Base-by-base conservation (phyloP, 2,329 filamentous ascomycete genomes). In the Colletotrichum sp. region DNA sequence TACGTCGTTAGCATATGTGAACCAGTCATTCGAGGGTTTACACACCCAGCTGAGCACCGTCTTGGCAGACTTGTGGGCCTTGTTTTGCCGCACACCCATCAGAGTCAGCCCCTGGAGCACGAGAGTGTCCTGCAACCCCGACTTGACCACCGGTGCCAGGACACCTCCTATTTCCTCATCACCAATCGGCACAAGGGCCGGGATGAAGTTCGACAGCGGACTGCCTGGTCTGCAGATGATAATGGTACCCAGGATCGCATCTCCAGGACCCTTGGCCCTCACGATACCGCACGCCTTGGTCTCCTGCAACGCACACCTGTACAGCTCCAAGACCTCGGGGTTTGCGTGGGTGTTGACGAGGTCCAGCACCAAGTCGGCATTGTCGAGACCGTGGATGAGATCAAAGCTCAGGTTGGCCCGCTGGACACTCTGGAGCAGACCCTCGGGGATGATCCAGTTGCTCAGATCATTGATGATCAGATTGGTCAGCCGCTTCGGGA, bases 1-100 rank as follows among this genome's bases (percentile, higher is more conserved):
- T 65, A 69, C 43, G 6, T 6, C n/a, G 66, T 83, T 75, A 83
- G 76, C 52, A 43, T 24, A 4, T 3, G 15, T 26, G 21, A 4
- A 1, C 8, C 3, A 16, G 18, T 21, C 15, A 16, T 1, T 12
- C 8, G 34, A 52, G 8, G 36, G 10, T 9, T 10, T 15, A 88
- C 93, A 88, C 86, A 97, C 95, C 91, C 94, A 96, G 83, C 95
- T 95, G 74, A 98, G 84, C 63, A 98, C 87, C 68, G 93, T 94
- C 75, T 92, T 92, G 78, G 91, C 90, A 67, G 94, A 93, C 77
- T 94, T 94, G 82, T 96, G 92, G 79, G 91, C 91, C 84, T 96
- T 96, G 83, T 95, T 94, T 85, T 97, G 95, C 73, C 94, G 91
- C 80, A 97, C 92, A 1, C 94, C 95, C 86, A 98, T 92, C 77